phyloP scores from a whole-genome alignment of 139 green algal genomes.

The Spirogloea muscicola region DNA sequence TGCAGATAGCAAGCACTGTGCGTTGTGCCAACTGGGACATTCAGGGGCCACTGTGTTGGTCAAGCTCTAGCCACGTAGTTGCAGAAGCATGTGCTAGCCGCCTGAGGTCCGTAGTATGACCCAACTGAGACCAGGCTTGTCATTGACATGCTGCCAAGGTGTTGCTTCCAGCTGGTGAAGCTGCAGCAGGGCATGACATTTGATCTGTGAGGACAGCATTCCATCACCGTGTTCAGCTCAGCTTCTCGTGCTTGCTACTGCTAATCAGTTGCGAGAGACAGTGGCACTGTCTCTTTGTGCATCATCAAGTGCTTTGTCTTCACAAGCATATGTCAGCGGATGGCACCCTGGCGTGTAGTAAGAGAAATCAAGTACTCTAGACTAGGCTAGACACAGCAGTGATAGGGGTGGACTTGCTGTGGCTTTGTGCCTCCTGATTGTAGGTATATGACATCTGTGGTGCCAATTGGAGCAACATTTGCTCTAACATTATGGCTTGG shows the following conservation, averaged over 20 bases:
- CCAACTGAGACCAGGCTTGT: not conserved
- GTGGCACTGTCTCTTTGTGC: too few species aligned
- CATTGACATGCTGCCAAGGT: not conserved
- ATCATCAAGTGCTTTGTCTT: not conserved
- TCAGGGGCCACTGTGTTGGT: too few species aligned
- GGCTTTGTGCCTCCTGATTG: not conserved
- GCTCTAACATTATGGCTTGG: conserved; percentile 60
- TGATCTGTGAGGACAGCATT: not conserved
- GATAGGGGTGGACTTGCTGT: not conserved
- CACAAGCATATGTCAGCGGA: not conserved
- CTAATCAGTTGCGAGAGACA: too few species aligned
- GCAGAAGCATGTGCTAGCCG: too few species aligned
- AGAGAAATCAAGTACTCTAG: not conserved
- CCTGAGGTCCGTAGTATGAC: too few species aligned
- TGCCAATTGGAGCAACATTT: conserved; percentile 55
- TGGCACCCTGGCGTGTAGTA: not conserved
- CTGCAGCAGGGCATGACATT: conserved; percentile 4
- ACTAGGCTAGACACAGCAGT: not conserved
- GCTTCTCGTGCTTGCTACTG: too few species aligned
- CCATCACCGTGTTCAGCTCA: too few species aligned
- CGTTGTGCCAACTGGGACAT: too few species aligned
- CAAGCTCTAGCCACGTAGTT: too few species aligned
- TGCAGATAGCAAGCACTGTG: too few species aligned
- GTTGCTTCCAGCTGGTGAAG: not conserved
- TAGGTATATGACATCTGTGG: conserved; percentile 51